A percentile compares a stretch with the other conserved stretches of the same genome.
Evolutionary conservation across 345 rosid genomes (phyloP).

Genomic region (Citrus cavaleriei): DNA sequence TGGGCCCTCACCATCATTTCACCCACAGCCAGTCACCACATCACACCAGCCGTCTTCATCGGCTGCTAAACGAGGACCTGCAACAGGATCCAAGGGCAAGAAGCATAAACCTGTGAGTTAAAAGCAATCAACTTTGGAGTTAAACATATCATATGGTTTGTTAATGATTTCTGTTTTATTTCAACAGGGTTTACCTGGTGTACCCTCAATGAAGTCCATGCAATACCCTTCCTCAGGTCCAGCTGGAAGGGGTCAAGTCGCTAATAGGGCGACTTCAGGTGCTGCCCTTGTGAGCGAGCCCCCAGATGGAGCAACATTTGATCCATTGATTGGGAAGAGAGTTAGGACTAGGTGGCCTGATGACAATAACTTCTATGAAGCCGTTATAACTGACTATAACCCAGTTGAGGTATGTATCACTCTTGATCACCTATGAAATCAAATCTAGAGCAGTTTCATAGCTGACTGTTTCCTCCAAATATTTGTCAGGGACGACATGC

Average conservation of each 20-base stretch:
- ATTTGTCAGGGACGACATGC: constrained; percentile 70
- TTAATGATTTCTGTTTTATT: constrained; percentile 11
- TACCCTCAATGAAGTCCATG: constrained; percentile 55
- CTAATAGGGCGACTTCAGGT: constrained; percentile 54
- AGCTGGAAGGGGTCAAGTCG: constrained; percentile 53
- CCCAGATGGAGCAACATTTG: constrained; percentile 42
- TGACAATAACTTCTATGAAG: constrained; percentile 89
- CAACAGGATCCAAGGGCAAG: constrained; percentile 57
- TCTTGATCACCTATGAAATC: constrained; percentile 9
- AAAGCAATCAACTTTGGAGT: background rate
- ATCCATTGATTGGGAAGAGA: constrained; percentile 59
- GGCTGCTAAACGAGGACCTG: constrained; percentile 55
- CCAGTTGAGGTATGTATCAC: constrained; percentile 48
- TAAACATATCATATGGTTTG: background rate
- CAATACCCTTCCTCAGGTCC: constrained; percentile 55
- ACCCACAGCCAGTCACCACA: constrained; percentile 48
- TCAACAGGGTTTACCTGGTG: constrained; percentile 53
- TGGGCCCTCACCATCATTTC: constrained; percentile 58
- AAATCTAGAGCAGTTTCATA: background rate
- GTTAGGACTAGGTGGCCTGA: constrained; percentile 93
- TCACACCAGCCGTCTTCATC: constrained; percentile 61
- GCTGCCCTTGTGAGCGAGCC: constrained; percentile 40
- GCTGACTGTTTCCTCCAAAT: constrained; percentile 10
- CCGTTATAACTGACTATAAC: constrained; percentile 68
- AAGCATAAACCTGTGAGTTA: constrained; percentile 72